Base-by-base conservation (phyloP, 78 protist species). In the Isochrysis galbana region DNA sequence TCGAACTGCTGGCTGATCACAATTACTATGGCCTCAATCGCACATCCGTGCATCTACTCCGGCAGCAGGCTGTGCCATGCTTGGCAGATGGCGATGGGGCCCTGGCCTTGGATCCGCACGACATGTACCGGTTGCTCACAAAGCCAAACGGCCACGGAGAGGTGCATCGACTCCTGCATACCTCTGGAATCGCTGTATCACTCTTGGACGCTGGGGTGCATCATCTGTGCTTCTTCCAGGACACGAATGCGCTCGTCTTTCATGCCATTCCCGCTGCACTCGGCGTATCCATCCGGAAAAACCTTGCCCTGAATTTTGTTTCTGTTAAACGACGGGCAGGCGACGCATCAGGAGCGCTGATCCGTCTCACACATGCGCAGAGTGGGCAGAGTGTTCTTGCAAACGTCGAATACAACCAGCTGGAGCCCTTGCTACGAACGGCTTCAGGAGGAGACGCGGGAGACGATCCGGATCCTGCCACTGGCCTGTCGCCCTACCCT, bases 91-190 rank as follows among this genome's bases (percentile, higher is more conserved):
- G 69, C 41, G n/a, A 1, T 21, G 74, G 93, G 90, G 39, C 45
- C 45, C 54, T 94, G 41, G 94, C 83, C 29, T 5, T 45, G 46
- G 74, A 89, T n/a, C 34, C 72, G 48, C 22, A 42, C 83, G 83
- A 70, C 72, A 21, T 25, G 69, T 94, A 25, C 87, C 34, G 2
- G 45, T 22, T 93, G 41, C 72, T 86, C 42, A 91, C 95, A 3
- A 95, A 95, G 88, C 97, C 97, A 1, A 94, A 92, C 91, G 97
- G 97, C 10, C 97, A 95, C 93, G 97, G 97, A 23, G 97, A 94
- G 87, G 97, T 95, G 47, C 97, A 95, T 70, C 0, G 26, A 32
- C 93, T 95, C 7, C 36, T 95, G 42, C 89, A 67, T 55, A 26
- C 45, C 25, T 23, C 91, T 14, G 96, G 77, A 0, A 2, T 86